Evolutionary conservation across 805 yeast genomes (phyloP).

Genomic region (Suhomyces sp.): DNA sequence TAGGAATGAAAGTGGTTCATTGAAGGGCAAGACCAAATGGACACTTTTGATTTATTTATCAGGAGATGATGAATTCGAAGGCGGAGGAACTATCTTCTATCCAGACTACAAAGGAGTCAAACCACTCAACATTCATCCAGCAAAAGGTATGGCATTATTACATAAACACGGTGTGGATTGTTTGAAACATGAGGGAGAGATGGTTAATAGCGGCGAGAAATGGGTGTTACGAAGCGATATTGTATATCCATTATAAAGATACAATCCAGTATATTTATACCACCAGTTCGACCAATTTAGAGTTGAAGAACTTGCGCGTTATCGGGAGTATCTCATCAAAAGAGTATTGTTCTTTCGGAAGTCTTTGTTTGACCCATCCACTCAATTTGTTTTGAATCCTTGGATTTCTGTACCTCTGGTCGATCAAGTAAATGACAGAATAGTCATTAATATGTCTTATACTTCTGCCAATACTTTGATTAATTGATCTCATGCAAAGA

Average conservation of each 20-base stretch:
- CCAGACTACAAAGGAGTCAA: slow-evolving; percentile 21
- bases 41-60: slow-evolving; percentile 57
- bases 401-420: slow-evolving; percentile 51
- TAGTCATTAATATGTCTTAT: slow-evolving; percentile 83
- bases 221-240: slow-evolving; percentile 67
- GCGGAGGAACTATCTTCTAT: slow-evolving; percentile 62
- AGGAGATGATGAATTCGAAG: slow-evolving; percentile 54
- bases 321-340: slow-evolving; percentile 17
- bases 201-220: slow-evolving; percentile 52
- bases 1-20: slow-evolving; percentile 19
- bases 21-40: slow-evolving; percentile 52
- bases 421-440: slow-evolving; percentile 71
- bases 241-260: slow-evolving; percentile 20
- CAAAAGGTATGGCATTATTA: slow-evolving; percentile 54
- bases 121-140: slow-evolving; percentile 44
- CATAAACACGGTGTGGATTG: slow-evolving; percentile 71
- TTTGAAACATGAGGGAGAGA: slow-evolving; percentile 56
- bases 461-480: slow-evolving; percentile 90
- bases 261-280: neutral
- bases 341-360: slow-evolving; percentile 8
- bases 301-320: slow-evolving; percentile 28
- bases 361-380: slow-evolving; percentile 60
- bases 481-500: slow-evolving; percentile 85
- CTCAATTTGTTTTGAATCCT: slow-evolving; percentile 61
- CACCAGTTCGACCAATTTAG: slow-evolving; percentile 13